Conservation (phyloP, 2,329 filamentous ascomycete species). For the Proliferodiscus dingleyae region DNA sequence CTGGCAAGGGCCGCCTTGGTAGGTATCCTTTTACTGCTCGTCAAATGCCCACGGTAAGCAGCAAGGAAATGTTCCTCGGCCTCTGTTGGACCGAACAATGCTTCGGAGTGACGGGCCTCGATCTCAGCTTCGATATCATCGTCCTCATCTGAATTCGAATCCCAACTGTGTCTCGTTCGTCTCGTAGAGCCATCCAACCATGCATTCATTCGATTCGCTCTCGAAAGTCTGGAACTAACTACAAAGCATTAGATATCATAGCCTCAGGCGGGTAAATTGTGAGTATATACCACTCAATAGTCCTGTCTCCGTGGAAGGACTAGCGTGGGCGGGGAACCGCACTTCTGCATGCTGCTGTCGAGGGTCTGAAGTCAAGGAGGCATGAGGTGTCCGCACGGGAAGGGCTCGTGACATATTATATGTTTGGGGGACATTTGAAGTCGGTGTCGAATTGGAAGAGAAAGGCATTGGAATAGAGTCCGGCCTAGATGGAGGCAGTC, state of each 20-base stretch:
- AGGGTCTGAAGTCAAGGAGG: too few species aligned
- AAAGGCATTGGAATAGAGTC: too few species aligned
- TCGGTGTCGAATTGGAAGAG: too few species aligned
- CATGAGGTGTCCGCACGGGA: too few species aligned
- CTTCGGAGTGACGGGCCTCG: constrained; percentile 9
- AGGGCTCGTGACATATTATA: too few species aligned
- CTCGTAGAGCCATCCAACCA: constrained; percentile 3
- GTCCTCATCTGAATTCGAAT: constrained; percentile 12
- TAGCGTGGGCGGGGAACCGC: too few species aligned
- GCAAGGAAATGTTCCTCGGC: constrained; percentile 22
- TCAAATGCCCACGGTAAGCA: constrained; percentile 20
- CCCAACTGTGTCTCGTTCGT: neutral
- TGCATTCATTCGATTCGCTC: neutral
- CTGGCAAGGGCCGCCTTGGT: constrained; percentile 27
- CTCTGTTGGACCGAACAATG: constrained; percentile 6
- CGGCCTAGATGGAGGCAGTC: too few species aligned
- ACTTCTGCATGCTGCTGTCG: too few species aligned
- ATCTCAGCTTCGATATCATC: constrained; percentile 17
- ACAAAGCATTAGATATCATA: neutral
- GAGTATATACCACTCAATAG: neutral
- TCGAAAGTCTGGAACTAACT: neutral
- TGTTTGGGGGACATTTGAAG: too few species aligned
- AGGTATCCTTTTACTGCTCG: constrained; percentile 23
- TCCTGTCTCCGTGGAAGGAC: neutral
- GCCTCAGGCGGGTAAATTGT: neutral